Evolutionary conservation across 2,329 filamentous ascomycete genomes (phyloP), one percentile per base, ranked within the genome.

Genomic region (Daldinia sp.): DNA sequence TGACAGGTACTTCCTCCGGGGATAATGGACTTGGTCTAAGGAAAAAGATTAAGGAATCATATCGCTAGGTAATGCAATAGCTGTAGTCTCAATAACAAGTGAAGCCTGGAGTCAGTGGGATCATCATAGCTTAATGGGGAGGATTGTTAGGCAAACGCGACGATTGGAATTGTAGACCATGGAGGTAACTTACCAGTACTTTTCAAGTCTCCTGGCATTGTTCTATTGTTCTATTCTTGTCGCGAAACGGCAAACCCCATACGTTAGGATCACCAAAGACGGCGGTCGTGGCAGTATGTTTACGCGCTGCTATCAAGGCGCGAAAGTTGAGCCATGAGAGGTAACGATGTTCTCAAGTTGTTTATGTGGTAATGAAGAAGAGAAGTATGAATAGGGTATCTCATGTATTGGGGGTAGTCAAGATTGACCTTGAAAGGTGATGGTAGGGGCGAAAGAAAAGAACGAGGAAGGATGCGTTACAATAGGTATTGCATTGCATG

Each of bases 1-100:
- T 65, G 55, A 44, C 60, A 57, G n/a, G 55, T 63, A 42, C 42
- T 42, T 53, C 35, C 28, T 30, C 13, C 6, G 35, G 28, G 3
- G 37, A 26, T 23, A 51, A n/a, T 35, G 39, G 44, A 18, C 18
- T 33, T 18, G 54, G 58, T 54, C 46, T 55, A 30, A 33, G 64
- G 50, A 28, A 44, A 41, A 41, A 46, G 54, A 59, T 51, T 13
- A 33, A 9, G n/a, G 26, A 51, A 51, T 51, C 26, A 6, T 51
- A 15, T 33, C 18, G 26, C 12, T 51, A 26, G 18, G 13, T 51
- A 15, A 51, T 18, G 2, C n/a, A 33, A 13, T 33, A 13, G 26
- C 26, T 51, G 26, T 33, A 33, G 26, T 51, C 26, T 51, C 26
- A 51, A 51, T 33, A 51, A 18, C 46, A 51, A 33, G 46, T 51